These are phyloP conservation scores for Podospora fimiseda DNA, from an alignment of 495 filamentous ascomycete species.

Conservation along the genomic window DNA sequence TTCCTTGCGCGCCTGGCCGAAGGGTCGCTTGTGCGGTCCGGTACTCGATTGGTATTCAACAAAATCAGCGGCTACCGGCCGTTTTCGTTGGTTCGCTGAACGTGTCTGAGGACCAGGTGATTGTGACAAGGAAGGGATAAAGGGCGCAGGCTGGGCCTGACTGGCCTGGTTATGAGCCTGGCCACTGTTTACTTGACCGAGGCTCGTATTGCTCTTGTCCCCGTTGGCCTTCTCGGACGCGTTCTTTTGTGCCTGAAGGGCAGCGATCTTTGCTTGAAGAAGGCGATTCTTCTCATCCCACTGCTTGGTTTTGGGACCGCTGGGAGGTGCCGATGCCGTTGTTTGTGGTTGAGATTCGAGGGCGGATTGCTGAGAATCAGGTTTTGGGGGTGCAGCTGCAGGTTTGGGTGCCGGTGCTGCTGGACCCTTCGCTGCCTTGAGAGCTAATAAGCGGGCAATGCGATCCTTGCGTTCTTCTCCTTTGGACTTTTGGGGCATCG, in stretches of 20 bases:
- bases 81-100: slow-evolving; percentile 49
- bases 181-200: background rate
- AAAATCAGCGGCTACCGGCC: slow-evolving; percentile 82
- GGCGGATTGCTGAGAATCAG: slow-evolving; percentile 9
- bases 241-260: slow-evolving; percentile 32
- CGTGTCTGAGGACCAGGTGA: slow-evolving; percentile 7
- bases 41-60: slow-evolving; percentile 46
- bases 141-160: background rate
- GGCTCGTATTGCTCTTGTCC: slow-evolving; percentile 1
- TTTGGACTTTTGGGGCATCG: slow-evolving; percentile 31
- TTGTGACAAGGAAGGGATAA: slow-evolving; percentile 10
- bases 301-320: slow-evolving; percentile 22
- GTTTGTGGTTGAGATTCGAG: too few relatives aligned
- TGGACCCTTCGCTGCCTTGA: slow-evolving; percentile 35
- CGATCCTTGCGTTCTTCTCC: slow-evolving; percentile 69
- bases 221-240: slow-evolving; percentile 3
- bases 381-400: slow-evolving; percentile 5
- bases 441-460: slow-evolving; percentile 67
- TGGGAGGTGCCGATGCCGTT: slow-evolving; percentile 13
- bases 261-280: slow-evolving; percentile 42
- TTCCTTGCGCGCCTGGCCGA: slow-evolving; percentile 48
- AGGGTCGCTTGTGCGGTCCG: slow-evolving; percentile 55
- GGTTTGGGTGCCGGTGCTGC: slow-evolving; percentile 6
- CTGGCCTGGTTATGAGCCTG: background rate
- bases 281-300: slow-evolving; percentile 40